Evolutionary conservation across 257 asterid genomes (phyloP).

Genomic region (Solanum appendiculatum): DNA sequence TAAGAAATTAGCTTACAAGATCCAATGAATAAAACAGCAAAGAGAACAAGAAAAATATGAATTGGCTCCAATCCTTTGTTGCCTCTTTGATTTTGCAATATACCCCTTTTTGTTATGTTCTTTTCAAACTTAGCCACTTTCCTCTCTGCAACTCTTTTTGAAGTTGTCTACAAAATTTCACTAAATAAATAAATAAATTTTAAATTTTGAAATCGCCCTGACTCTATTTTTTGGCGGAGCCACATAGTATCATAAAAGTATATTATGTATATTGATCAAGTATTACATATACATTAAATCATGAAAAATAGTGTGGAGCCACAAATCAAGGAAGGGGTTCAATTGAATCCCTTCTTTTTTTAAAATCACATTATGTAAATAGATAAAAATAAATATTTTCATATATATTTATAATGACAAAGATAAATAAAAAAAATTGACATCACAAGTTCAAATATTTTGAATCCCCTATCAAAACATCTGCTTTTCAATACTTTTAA

Average conservation of each 20-base stretch:
- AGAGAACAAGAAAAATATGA: slow-evolving; percentile 62
- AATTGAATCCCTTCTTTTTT: not conserved
- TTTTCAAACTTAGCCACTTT: slow-evolving; percentile 82
- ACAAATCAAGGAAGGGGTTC: not conserved
- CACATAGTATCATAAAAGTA: not conserved
- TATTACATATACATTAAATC: not conserved
- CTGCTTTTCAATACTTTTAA: not conserved
- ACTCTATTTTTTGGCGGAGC: not conserved
- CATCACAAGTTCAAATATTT: not conserved
- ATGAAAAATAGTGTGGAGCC: not conserved
- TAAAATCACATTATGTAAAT: no score
- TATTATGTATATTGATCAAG: not conserved
- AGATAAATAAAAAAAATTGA: not conserved
- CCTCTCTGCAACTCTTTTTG: slow-evolving; percentile 61
- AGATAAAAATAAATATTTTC: not conserved
- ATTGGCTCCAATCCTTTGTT: slow-evolving; percentile 53
- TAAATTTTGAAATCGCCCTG: not conserved
- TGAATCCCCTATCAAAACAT: not conserved
- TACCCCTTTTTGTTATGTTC: slow-evolving; percentile 64
- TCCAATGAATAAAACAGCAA: slow-evolving; percentile 53
- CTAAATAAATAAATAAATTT: not conserved
- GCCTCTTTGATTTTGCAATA: slow-evolving; percentile 16
- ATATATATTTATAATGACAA: not conserved
- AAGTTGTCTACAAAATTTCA: slow-evolving; percentile 44
- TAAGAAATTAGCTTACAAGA: slow-evolving; percentile 41